These are phyloP conservation scores for Penium margaritaceum DNA, from an alignment of 139 green algal genomes.

Conservation along the genomic window DNA sequence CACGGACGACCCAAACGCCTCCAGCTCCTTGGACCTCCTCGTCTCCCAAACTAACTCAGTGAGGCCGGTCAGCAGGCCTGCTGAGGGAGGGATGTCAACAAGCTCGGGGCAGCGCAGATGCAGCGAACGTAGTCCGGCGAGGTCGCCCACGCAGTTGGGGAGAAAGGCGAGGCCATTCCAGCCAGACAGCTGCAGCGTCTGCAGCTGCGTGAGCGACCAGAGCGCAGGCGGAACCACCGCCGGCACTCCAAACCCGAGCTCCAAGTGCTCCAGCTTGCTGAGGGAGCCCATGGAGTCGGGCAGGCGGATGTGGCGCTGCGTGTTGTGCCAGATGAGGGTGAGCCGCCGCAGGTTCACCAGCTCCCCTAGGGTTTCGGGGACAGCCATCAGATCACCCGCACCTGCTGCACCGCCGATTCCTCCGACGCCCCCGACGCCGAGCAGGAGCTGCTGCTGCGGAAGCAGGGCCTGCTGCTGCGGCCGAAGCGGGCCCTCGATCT, in stretches of 20 bases:
- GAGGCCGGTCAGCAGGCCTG: background rate
- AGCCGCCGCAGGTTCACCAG: background rate
- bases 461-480: background rate
- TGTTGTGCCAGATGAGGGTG: slow-evolving; percentile 1
- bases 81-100: slow-evolving; percentile 8
- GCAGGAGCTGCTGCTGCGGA: slow-evolving; percentile 2
- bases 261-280: background rate
- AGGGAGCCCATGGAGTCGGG: slow-evolving; percentile 12
- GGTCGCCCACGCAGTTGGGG: slow-evolving; percentile 23
- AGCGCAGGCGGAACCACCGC: slow-evolving; percentile 3
- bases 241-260: slow-evolving; percentile 3
- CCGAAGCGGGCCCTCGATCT: background rate
- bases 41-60: slow-evolving; percentile 15
- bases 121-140: background rate
- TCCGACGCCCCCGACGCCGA: too few species aligned
- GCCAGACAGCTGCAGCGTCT: slow-evolving; percentile 6
- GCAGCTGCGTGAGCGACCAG: slow-evolving; percentile 17
- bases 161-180: slow-evolving; percentile 21
- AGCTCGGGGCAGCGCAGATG: slow-evolving; percentile 12
- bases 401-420: background rate
- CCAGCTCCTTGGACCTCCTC: background rate
- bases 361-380: slow-evolving; percentile 12
- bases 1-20: slow-evolving; percentile 1
- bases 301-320: background rate
- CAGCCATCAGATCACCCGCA: background rate